phyloP scores from a whole-genome alignment of 352 stramenopile species.

The Phytophthora sp. region DNA sequence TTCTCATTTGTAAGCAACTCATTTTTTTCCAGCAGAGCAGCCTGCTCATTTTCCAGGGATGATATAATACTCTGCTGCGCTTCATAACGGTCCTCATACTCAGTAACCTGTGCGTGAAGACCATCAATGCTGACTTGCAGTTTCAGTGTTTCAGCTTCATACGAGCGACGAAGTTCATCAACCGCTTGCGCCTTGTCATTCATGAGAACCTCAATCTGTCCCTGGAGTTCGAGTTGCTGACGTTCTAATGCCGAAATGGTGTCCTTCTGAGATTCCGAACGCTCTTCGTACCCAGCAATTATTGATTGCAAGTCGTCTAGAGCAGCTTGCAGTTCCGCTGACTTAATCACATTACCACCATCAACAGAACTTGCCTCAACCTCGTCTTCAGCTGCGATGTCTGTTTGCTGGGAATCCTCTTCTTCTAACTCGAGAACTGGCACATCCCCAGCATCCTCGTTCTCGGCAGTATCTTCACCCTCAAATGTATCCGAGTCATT shows the following conservation, averaged over 20 bases:
- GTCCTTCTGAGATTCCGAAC: conserved; percentile 17
- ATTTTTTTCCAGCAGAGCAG: conserved; percentile 3
- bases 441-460: conserved; percentile 10
- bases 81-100: conserved; percentile 14
- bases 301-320: conserved; percentile 9
- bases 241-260: conserved; percentile 16
- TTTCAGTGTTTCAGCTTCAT: conserved; percentile 1
- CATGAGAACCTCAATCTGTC: conserved; percentile 11
- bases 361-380: conserved; percentile 1
- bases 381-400: conserved; percentile 25
- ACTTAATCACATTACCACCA: conserved; percentile 1
- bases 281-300: conserved; percentile 13
- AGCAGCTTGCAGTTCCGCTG: conserved; percentile 6
- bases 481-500: background rate
- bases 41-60: conserved; percentile 13
- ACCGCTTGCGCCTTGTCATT: conserved; percentile 9
- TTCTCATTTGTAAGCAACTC: conserved; percentile 17
- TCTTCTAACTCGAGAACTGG: conserved; percentile 32
- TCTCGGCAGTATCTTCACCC: background rate
- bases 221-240: conserved; percentile 14
- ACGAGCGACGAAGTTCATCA: conserved; percentile 6
- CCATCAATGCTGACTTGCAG: background rate
- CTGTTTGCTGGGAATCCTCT: conserved; percentile 3
- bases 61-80: conserved; percentile 19
- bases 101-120: conserved; percentile 14